Evolutionary conservation across 2,329 filamentous ascomycete species (phyloP).

Genomic region (Parastagonospora avenae): DNA sequence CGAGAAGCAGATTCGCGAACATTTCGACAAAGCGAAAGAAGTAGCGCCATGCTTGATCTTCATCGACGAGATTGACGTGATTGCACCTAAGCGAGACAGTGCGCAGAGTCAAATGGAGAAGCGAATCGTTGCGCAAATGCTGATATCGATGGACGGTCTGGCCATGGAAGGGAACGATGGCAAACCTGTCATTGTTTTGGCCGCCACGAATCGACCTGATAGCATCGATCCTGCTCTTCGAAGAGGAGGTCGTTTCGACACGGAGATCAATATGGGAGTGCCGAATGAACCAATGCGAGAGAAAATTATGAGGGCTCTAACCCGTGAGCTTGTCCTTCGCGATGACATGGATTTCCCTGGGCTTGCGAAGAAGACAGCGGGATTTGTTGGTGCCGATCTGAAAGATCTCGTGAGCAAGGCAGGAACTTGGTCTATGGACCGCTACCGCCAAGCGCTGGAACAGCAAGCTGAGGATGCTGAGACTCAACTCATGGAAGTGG

Average conservation of each 20-base stretch:
- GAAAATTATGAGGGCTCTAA: conserved; percentile 77
- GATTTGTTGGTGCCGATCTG: conserved; percentile 91
- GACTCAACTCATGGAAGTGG: conserved; percentile 57
- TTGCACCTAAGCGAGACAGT: conserved; percentile 83
- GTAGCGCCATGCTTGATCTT: conserved; percentile 89
- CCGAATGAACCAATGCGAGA: conserved; percentile 79
- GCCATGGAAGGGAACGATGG: conserved; percentile 71
- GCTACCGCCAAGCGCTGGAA: conserved; percentile 60
- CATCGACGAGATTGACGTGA: conserved; percentile 89
- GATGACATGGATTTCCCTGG: conserved; percentile 73
- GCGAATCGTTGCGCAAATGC: conserved; percentile 80
- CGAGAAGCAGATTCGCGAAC: conserved; percentile 81
- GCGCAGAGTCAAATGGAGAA: conserved; percentile 89
- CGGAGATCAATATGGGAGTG: conserved; percentile 84
- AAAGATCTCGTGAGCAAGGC: conserved; percentile 72
- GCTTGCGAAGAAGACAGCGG: conserved; percentile 83
- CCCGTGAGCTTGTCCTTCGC: conserved; percentile 66
- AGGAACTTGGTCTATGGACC: conserved; percentile 67
- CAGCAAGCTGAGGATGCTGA: conserved; percentile 41
- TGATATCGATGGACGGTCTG: conserved; percentile 83
- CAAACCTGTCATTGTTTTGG: conserved; percentile 85
- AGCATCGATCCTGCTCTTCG: conserved; percentile 80
- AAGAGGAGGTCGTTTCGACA: conserved; percentile 77
- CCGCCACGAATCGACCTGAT: conserved; percentile 87
- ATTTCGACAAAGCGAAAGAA: conserved; percentile 85